Evolutionary conservation across 208 protist genomes (phyloP).

Genomic region (Phytomonas francai): DNA sequence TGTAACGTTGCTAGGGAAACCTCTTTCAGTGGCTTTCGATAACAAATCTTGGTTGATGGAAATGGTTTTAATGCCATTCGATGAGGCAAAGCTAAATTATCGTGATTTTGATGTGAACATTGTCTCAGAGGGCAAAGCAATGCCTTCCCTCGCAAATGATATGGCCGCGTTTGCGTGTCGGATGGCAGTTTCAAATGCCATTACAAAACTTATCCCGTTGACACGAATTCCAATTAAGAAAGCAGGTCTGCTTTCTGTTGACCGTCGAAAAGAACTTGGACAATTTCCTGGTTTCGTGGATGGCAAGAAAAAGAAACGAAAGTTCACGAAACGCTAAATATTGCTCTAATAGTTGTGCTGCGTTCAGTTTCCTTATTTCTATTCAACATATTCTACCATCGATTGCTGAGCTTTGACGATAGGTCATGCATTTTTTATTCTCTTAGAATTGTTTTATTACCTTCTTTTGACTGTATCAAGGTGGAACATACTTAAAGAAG

Average conservation of each 20-base stretch:
- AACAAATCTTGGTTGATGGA: slow-evolving; percentile 89
- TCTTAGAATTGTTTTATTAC: slow-evolving; percentile 13
- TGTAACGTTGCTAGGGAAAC: slow-evolving; percentile 73
- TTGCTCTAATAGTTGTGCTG: slow-evolving; percentile 11
- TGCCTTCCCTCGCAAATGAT: slow-evolving; percentile 78
- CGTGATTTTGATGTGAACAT: slow-evolving; percentile 85
- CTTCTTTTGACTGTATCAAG: slow-evolving; percentile 3
- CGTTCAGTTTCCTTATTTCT: slow-evolving; percentile 8
- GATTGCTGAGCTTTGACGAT: slow-evolving; percentile 6
- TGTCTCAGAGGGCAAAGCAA: slow-evolving; percentile 73
- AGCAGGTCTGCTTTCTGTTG: slow-evolving; percentile 77
- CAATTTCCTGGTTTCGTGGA: slow-evolving; percentile 84
- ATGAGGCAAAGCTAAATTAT: slow-evolving; percentile 78
- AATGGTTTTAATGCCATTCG: slow-evolving; percentile 85
- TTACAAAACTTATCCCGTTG: slow-evolving; percentile 76
- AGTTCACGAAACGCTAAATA: slow-evolving; percentile 79
- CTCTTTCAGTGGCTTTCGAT: slow-evolving; percentile 60
- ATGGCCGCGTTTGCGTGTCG: slow-evolving; percentile 77
- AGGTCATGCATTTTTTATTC: slow-evolving; percentile 6
- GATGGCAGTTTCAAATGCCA: slow-evolving; percentile 78
- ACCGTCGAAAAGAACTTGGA: slow-evolving; percentile 63
- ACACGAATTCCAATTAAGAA: slow-evolving; percentile 87
- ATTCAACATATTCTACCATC: slow-evolving; percentile 9
- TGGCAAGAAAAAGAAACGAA: slow-evolving; percentile 77
- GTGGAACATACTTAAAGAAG: slow-evolving; percentile 6